phyloP scores from a whole-genome alignment of 805 yeast genomes.

The Lachancea mirantina region DNA sequence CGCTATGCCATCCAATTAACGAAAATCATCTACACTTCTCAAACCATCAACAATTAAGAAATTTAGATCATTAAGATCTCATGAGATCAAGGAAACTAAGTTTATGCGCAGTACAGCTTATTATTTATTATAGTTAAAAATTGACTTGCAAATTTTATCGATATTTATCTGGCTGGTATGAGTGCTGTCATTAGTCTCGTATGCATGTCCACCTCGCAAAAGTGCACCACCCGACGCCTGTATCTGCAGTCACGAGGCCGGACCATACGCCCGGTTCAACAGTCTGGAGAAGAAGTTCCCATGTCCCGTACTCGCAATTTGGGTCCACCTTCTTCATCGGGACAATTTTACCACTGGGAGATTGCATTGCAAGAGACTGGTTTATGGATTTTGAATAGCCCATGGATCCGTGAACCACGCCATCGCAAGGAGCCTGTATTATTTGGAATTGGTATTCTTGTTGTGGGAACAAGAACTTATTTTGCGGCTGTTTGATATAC shows the following conservation, averaged over 20 bases:
- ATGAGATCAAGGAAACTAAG: too few species aligned
- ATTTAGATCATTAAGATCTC: too few species aligned
- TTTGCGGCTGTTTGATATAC: slow-evolving; percentile 82
- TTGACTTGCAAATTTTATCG: too few species aligned
- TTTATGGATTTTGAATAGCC: slow-evolving; percentile 29
- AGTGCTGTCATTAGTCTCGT: slow-evolving; percentile 10
- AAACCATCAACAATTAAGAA: too few species aligned
- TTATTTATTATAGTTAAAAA: too few species aligned
- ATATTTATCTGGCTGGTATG: too few species aligned
- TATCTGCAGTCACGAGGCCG: slow-evolving; percentile 71
- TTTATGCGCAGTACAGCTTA: too few species aligned
- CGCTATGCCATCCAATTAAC: too few species aligned
- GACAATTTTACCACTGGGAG: slow-evolving; percentile 77
- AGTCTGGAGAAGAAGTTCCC: slow-evolving; percentile 54
- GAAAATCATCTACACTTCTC: too few species aligned
- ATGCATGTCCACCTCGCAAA: slow-evolving; percentile 85
- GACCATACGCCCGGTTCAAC: slow-evolving; percentile 74
- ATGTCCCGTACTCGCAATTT: slow-evolving; percentile 43
- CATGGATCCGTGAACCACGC: slow-evolving; percentile 30
- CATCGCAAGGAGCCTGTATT: slow-evolving; percentile 53
- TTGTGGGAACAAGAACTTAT: slow-evolving; percentile 47
- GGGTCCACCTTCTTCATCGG: slow-evolving; percentile 48
- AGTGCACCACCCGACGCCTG: slow-evolving; percentile 74
- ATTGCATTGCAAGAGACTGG: slow-evolving; percentile 61
- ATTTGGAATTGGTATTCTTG: slow-evolving; percentile 61